Conservation (phyloP, 495 filamentous ascomycete genomes). For the Lepraria neglecta region DNA sequence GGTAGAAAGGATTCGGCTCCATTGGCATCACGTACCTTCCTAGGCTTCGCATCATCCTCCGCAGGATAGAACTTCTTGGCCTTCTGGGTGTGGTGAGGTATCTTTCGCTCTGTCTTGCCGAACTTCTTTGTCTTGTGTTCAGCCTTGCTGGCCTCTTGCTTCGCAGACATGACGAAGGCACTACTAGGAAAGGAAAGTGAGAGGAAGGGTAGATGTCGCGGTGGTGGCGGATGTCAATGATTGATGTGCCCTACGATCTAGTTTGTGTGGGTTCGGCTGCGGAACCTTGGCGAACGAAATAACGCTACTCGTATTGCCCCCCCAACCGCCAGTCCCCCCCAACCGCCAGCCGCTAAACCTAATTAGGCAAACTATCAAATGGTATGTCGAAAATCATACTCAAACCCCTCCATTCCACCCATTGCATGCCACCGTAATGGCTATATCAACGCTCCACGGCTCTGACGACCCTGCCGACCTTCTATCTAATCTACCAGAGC, state of each 20-base stretch:
- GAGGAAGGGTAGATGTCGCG: constrained; percentile 2
- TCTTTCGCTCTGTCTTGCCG: constrained; percentile 89
- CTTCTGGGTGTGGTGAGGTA: constrained; percentile 79
- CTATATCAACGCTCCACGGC: too few species aligned
- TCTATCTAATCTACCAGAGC: too few species aligned
- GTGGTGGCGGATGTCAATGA: constrained; percentile 13
- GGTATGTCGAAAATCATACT: too few species aligned
- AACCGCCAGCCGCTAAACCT: too few species aligned
- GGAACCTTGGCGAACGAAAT: constrained; percentile 4
- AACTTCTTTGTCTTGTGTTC: constrained; percentile 75
- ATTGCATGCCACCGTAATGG: too few species aligned
- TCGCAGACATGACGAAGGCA: constrained; percentile 24
- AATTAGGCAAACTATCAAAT: too few species aligned
- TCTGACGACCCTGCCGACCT: too few species aligned
- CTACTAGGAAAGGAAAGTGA: neutral
- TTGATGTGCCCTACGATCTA: neutral
- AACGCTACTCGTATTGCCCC: neutral
- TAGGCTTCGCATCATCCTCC: constrained; percentile 82
- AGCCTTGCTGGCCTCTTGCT: constrained; percentile 22
- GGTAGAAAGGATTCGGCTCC: neutral
- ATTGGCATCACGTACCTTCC: constrained; percentile 66
- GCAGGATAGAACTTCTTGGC: constrained; percentile 99
- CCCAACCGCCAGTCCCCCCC: too few species aligned
- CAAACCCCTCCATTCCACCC: too few species aligned
- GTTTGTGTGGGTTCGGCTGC: constrained; percentile 21